A percentile compares a stretch with the other conserved stretches of the same genome.
Evolutionary conservation across 371 early-diverging fungal species (phyloP).

Genomic region (Choanephora cucurbitarum): DNA sequence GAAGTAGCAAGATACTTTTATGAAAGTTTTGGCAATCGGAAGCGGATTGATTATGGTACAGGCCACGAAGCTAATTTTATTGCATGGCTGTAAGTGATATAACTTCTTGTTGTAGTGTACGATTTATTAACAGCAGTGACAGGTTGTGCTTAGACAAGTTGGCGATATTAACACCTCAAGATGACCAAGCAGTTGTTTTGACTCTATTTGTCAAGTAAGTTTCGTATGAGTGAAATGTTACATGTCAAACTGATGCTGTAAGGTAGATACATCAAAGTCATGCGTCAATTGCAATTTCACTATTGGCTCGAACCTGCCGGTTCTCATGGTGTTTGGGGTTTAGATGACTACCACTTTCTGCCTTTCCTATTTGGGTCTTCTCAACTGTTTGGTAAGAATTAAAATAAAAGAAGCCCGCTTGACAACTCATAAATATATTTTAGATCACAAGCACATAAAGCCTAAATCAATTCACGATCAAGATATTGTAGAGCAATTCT

Average conservation of each 20-base stretch:
- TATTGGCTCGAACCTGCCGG: constrained; percentile 99
- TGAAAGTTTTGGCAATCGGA: constrained; percentile 94
- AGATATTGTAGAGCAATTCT: constrained; percentile 83
- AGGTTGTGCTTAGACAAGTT: constrained; percentile 82
- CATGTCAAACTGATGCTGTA: neutral
- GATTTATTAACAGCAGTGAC: too few species aligned
- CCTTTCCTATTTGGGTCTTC: constrained; percentile 96
- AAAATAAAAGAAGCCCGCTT: neutral
- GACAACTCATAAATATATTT: neutral
- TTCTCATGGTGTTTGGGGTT: constrained; percentile 98
- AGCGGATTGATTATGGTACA: constrained; percentile 98
- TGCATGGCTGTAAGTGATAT: constrained; percentile 81
- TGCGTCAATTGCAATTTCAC: constrained; percentile 86
- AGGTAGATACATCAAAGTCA: constrained; percentile 82
- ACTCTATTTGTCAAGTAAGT: constrained; percentile 77
- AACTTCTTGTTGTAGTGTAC: neutral
- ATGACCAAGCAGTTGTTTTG: constrained; percentile 76
- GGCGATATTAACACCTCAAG: constrained; percentile 60
- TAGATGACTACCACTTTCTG: constrained; percentile 98
- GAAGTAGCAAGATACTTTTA: constrained; percentile 85
- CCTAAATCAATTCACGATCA: constrained; percentile 88
- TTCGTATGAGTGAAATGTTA: neutral
- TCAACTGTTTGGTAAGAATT: constrained; percentile 73
- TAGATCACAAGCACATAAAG: constrained; percentile 76
- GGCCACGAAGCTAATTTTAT: constrained; percentile 99